Evolutionary conservation across 2,329 filamentous ascomycete genomes (phyloP), one percentile per base, ranked within the genome.

Genomic region (Diaporthe vexans): DNA sequence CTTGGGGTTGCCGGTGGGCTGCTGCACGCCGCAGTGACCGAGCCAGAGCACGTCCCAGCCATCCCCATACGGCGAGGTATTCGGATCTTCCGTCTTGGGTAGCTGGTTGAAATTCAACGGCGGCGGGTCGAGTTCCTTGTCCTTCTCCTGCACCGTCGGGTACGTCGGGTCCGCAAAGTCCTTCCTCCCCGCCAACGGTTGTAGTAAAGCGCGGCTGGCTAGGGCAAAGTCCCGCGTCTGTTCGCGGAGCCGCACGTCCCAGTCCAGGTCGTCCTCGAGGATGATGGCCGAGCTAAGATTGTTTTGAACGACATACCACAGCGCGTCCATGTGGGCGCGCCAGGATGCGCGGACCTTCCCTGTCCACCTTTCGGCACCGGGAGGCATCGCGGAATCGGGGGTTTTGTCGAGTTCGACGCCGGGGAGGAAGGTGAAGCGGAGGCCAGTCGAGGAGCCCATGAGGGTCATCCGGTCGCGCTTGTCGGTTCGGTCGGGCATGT

Each of bases 241-340:
- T 0, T 80, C 69, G 43, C 87, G 86, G 33, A 91, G 79, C 0
- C 84, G 81, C 17, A 90, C 79, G 73, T 91, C 89, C 89, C 89
- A 91, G 80, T 91, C 89, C 26, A 85, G 84, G 73, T 91, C 89
- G 77, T 91, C 89, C 77, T 91, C 89, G 35, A 91, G 78, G 37
- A 91, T 87, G 2, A 91, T 80, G 0, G 87, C 88, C 1, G 85
- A 87, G 1, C 82, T 80, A 3, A 88, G 76, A 54, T 85, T 84
- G 15, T 84, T 79, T n/a, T 84, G 81, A 17, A 90, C 82, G 17
- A 90, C 81, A 17, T 67, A 52, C 46, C 46, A 67, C n/a, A 52
- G 46, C 13, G 46, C 46, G n/a, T 67, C 63, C 63, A 67, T 52
- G 29, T 52, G 63, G 21, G 63, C 63, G 1, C 63, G 46, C 63